Conservation (phyloP, 441 rosid species). For the Erodium texanum region DNA sequence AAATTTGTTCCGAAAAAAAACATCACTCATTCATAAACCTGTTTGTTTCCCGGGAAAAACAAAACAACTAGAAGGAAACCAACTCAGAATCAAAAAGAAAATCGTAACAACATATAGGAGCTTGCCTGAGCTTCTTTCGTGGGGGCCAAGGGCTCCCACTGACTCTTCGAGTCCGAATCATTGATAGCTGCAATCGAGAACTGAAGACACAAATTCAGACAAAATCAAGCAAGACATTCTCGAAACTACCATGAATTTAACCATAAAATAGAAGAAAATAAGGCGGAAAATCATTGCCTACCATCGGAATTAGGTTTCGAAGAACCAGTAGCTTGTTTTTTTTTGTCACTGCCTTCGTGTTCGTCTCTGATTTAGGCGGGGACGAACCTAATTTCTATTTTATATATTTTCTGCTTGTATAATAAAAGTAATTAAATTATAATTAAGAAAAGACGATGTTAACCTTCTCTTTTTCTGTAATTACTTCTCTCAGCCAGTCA, state of each 20-base stretch:
- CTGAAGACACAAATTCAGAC: slow-evolving; percentile 28
- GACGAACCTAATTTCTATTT: background rate
- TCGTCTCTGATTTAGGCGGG: slow-evolving; percentile 23
- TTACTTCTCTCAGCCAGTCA: background rate
- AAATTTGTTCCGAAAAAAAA: background rate
- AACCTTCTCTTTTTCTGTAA: background rate
- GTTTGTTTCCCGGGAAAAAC: slow-evolving; percentile 7
- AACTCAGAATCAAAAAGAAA: background rate
- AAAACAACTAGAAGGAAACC: background rate
- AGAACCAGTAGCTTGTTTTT: slow-evolving; percentile 1
- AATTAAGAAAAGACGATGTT: background rate
- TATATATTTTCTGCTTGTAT: background rate
- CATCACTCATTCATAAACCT: background rate
- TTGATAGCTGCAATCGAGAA: slow-evolving; percentile 92
- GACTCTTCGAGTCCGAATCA: slow-evolving; percentile 65
- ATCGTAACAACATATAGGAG: slow-evolving; percentile 8
- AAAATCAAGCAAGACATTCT: slow-evolving; percentile 9
- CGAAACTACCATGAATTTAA: background rate
- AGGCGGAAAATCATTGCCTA: slow-evolving; percentile 16
- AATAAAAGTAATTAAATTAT: background rate
- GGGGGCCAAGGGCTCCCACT: slow-evolving; percentile 98
- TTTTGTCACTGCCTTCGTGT: slow-evolving; percentile 1
- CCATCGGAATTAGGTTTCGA: slow-evolving; percentile 23
- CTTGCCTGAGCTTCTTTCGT: slow-evolving; percentile 93
- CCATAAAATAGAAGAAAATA: too few relatives aligned